A percentile compares a stretch with the other conserved stretches of the same genome.
These are phyloP conservation scores for Colletotrichum acutatum DNA, from an alignment of 2,329 filamentous ascomycete genomes.

Conservation along the genomic window DNA sequence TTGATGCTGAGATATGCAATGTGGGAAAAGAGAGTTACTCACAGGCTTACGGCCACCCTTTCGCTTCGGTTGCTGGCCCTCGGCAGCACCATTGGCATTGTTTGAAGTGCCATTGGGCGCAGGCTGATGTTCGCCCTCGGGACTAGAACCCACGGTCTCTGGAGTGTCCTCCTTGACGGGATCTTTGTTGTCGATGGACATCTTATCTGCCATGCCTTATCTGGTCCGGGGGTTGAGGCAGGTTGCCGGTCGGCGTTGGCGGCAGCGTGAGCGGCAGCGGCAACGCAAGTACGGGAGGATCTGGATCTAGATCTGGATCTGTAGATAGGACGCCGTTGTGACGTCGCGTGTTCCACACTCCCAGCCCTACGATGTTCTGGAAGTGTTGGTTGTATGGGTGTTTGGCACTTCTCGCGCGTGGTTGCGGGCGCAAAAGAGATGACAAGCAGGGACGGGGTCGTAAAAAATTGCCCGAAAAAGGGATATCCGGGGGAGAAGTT, in stretches of 20 bases:
- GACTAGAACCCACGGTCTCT: conserved; percentile 70
- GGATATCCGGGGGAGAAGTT: conserved; percentile 36
- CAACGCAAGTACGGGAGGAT: conserved; percentile 17
- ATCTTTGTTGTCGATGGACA: conserved; percentile 74
- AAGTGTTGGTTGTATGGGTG: conserved; percentile 48
- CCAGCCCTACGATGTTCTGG: conserved; percentile 38
- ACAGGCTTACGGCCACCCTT: conserved; percentile 98
- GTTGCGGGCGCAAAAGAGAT: conserved; percentile 48
- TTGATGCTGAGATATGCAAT: conserved; percentile 8
- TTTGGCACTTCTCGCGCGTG: conserved; percentile 41
- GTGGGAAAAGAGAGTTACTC: conserved; percentile 60
- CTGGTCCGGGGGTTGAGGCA: conserved; percentile 42
- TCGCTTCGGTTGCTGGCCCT: conserved; percentile 81
- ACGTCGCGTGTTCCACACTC: conserved; percentile 43
- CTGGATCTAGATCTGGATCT: conserved; percentile 24
- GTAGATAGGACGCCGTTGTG: conserved; percentile 47
- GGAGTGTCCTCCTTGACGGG: conserved; percentile 68
- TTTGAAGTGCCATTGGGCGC: conserved; percentile 43
- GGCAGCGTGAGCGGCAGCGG: conserved; percentile 35
- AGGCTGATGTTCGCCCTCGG: conserved; percentile 63
- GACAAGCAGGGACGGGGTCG: conserved; percentile 41
- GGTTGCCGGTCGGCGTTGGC: conserved; percentile 47
- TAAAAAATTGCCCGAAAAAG: conserved; percentile 39
- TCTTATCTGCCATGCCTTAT: conserved; percentile 72
- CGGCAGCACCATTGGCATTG: conserved; percentile 51